Evolutionary conservation across 768 basidiomycete species (phyloP), one percentile per base, ranked within the genome.

Genomic region (Pulveroboletus frians): DNA sequence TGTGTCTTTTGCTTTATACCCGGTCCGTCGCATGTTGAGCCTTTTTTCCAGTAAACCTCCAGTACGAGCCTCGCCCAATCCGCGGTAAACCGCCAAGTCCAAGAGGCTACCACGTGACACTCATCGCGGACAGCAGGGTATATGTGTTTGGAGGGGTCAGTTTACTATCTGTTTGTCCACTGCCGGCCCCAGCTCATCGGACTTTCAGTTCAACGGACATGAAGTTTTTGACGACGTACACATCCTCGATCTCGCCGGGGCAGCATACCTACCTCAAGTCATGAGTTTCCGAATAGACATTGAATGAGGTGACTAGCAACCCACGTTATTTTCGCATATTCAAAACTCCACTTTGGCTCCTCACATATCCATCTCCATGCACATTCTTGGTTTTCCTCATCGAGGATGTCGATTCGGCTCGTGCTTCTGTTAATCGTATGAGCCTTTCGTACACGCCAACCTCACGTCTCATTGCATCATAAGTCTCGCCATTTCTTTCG

Each of bases 201-300:
- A 1, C 11, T n/a, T 58, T 71, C 45, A 67, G 43, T 87, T 85
- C 59, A 92, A 94, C 39, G 93, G 92, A 2, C 79, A 77, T 43
- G 82, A 81, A 15, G 83, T 88, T 3, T 92, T 81, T 59, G 89
- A 92, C 56, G 93, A 95, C 68, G 83, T 93, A 32, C 78, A 86
- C 67, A 76, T 87, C 34, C 73, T 96, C 39, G 93, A 97, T 61
- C 75, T 95, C 30, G 89, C 90, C 4, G 89, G 86, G 9, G 79
- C 84, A 5, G 92, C 90, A 32, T 96, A 94, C 69, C 71, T 95
- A 18, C 91, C 92, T 0, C 92, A 95, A 65, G 89, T 92, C 9
- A 90, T 86, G 52, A 84, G 83, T 65, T 86, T 85, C 61, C 73
- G 70, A 29, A 77, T 88, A 58, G 80, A 83, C 37, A 63, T 72